Base-by-base conservation (phyloP, 805 yeast species). In the Lipomyces kockii region DNA sequence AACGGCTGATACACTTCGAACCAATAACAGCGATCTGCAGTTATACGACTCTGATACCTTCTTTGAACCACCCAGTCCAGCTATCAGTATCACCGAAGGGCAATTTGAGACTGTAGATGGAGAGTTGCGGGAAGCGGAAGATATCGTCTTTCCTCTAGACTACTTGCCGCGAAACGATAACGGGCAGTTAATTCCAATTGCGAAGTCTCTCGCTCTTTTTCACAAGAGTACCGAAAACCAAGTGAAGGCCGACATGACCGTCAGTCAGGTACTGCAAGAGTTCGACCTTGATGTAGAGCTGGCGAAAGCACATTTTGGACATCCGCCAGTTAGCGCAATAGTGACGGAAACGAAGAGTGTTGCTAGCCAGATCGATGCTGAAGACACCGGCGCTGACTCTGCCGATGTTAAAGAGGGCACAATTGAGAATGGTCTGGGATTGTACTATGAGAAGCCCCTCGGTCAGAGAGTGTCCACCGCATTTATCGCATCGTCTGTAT, bases 261-360 rank as follows among this genome's bases (percentile, higher is more conserved):
- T 8, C 20, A 52, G 49, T 5, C 52, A 61, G 35, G 53, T 65
- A 12, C 25, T 65, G 51, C 37, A 25, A 7, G 62, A 56, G 49
- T 65, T 65, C 27, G 62, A 64, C 20, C 37, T 64, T 22, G 67
- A 64, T n/a, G 20, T 64, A 17, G 67, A 61, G 37, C 55, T 60
- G n/a, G 64, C 67, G 25, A 46, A 51, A 25, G 64, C 64, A 3
- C 20, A 43, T 27, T 64, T 55, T 27, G 17, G 53, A 17, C 61
- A 62, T 46, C 64, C 64, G 29, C 61, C 61, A n/a, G 57, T 62
- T 9, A 22, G 49, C 20, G 20, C 22, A 8, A 43, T 43, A 8
- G 49, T n/a, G 49, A n/a, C 17, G 55, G 12, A 22, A 25, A 52
- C n/a, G 17, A 52, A 52, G 14, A 12, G 32, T 4, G 17, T 52